Evolutionary conservation across 352 stramenopile species (phyloP), one percentile per base, ranked within the genome.

Genomic region (Phytophthora foliorum): DNA sequence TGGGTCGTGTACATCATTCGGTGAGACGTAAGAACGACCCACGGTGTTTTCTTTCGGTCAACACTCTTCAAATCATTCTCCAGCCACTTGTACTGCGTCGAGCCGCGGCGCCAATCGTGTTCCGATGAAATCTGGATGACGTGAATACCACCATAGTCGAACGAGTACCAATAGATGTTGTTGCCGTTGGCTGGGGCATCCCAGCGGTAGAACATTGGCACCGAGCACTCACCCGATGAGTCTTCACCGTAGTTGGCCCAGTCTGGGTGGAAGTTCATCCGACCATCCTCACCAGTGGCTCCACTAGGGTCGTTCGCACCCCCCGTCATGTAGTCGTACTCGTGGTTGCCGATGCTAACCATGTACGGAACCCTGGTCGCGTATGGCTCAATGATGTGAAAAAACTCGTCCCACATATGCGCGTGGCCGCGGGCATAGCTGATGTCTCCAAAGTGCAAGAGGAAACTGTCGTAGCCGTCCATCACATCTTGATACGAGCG

Each of bases 101-200:
- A 97, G 22, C 91, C 93, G 25, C 68, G 72, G 2, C 80, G 82
- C 72, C 96, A 89, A 75, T 98, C 81, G 64, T 98, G 93, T 63
- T 99, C 96, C 21, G 88, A 94, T 25, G 85, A 96, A 55, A 98
- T 90, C 50, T 98, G 88, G 29, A 98, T 88, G 17, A 97, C 95
- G 53, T 98, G 91, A 7, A 98, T 84, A 32, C 86, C 86, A 19
- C 77, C 86, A 59, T 95, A 92, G 57, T 97, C 78, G 68, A 97
- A 98, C n/a, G 89, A 98, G 76, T 98, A 94, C 90, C 91, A 96
- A 66, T 93, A 96, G 32, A 95, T 88, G 19, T 71, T 64, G 32
- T 86, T 84, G 24, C 87, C 85, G 36, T 87, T 92, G 19, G 67
- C 61, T 8, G 88, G 88, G 13, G 81, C 72, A 39, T 86, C 77